Base-by-base conservation (phyloP, 257 asterid species). In the Misopates orontium region DNA sequence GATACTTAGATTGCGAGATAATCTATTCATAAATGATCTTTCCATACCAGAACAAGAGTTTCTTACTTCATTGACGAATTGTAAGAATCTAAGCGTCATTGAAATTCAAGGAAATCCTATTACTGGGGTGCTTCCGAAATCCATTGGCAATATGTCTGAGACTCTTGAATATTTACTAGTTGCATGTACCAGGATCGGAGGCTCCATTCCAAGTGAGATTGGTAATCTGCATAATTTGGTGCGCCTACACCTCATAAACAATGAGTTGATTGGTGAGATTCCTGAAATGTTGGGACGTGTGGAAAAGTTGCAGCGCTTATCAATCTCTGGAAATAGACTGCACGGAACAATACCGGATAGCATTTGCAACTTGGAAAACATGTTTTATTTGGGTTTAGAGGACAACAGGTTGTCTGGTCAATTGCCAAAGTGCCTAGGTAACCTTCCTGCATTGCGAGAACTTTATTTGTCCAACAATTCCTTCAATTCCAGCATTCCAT, bases 41-140 rank as follows among this genome's bases (percentile, higher is more conserved):
- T 50, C 72, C 6, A 65, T 0, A 17, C 5, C 7, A 1, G 68
- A 72, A 32, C 41, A 65, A 24, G 52, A 52, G 40, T 60, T 72
- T 42, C 39, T 72, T 5, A 49, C 36, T 8, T 58, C 72, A 9
- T 17, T 72, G 23, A 31, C 41, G 15, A 57, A 64, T 23, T 72
- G 64, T 39, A 59, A 42, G 39, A 19, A 58, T 0, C 15, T 72
- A 28, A 56, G 20, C 39, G 4, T 0, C 10, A 32, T 63, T 8
- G 23, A 13, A 4, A 40, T 56, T 9, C 45, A 16, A 28, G 36
- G n/a, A 1, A 64, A 71, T 47, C 59, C 39, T 13, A 47, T 72
- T 10, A 24, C 41, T 23, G 76, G 62, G 41, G 58, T 31, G 36
- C 67, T 72, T 66, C 73, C 77, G 1, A 66, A 60, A n/a, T 52